Base-by-base conservation (phyloP, 768 basidiomycete genomes). In the Pleurotus citrinopileatus region DNA sequence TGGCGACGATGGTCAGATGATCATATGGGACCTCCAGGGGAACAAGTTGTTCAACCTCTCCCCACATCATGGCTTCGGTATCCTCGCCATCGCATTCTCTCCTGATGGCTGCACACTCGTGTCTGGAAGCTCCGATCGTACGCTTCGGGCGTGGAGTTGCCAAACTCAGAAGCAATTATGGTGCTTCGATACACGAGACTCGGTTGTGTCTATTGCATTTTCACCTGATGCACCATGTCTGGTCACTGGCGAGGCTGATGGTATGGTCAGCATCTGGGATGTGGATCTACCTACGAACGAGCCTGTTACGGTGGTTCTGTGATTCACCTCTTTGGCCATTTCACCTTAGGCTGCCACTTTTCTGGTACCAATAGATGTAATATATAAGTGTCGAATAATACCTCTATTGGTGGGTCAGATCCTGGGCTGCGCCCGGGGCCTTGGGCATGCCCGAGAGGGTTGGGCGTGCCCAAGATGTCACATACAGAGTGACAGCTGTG, bases 191-290 rank as follows among this genome's bases (percentile, higher is more conserved):
- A 34, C 15, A 7, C 7, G 32, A 7, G 32, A 34, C 7, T 7
- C 7, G 29, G 57, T 62, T 43, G 58, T 22, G 55, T 59, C 53
- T 57, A 45, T 67, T 52, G 55, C 58, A 1, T 65, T 62, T 55
- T 68, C 70, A 28, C 67, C 69, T 25, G 58, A 65, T 8, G 46
- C 59, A 1, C 50, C 27, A 20, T 45, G 53, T 5, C 52, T 71
- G 37, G 65, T 47, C 20, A 65, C 66, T 54, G 69, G 55, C 2
- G 63, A 62, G 2, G 3, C 19, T n/a, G 60, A 68, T 36, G 29
- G 15, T 1, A 60, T 57, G 1, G 25, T 67, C 2, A 61, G 42
- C 23, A 27, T 58, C 10, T 58, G 57, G 57, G 54, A 58, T 42
- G 40, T 22, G 7, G 27, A 44, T 13, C n/a, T n/a, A n/a, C n/a